Conservation (phyloP, 495 filamentous ascomycete genomes). For the Penicillium goetzii region DNA sequence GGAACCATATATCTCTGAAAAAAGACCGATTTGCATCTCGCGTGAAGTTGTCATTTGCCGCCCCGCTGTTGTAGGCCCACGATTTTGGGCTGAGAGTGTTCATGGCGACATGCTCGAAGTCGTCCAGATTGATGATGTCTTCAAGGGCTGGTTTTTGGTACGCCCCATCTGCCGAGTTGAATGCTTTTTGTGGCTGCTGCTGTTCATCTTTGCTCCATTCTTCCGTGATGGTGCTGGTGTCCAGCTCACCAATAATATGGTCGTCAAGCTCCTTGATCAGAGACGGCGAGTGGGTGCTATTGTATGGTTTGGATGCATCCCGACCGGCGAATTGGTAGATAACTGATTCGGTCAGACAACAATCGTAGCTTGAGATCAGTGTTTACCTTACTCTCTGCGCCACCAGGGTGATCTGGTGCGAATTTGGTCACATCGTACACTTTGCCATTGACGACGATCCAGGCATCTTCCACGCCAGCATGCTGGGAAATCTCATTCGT, state of each 20-base stretch:
- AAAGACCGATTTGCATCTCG: slow-evolving; percentile 48
- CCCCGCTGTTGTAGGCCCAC: slow-evolving; percentile 74
- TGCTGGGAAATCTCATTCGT: slow-evolving; percentile 16
- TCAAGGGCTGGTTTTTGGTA: slow-evolving; percentile 7
- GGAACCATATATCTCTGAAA: slow-evolving; percentile 62
- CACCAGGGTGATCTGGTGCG: slow-evolving; percentile 14
- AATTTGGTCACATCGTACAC: slow-evolving; percentile 21
- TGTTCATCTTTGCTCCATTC: slow-evolving; percentile 5
- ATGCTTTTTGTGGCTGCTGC: not conserved
- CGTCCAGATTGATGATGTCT: slow-evolving; percentile 40
- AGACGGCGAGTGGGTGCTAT: slow-evolving; percentile 15
- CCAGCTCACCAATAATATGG: slow-evolving; percentile 7
- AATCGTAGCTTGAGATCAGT: not conserved
- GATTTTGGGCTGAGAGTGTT: slow-evolving; percentile 62
- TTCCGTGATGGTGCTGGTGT: slow-evolving; percentile 9
- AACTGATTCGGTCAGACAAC: slow-evolving; percentile 6
- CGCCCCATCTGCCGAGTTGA: not conserved
- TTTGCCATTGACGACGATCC: slow-evolving; percentile 21
- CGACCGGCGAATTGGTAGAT: slow-evolving; percentile 16
- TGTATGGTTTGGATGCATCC: slow-evolving; percentile 14
- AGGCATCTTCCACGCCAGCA: slow-evolving; percentile 19
- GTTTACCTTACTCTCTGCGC: slow-evolving; percentile 8
- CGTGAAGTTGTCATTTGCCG: slow-evolving; percentile 70
- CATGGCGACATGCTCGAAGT: slow-evolving; percentile 66
- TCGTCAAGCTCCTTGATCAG: slow-evolving; percentile 17